Base-by-base conservation (phyloP, 2,329 filamentous ascomycete genomes). In the Ceratocystis variospora region DNA sequence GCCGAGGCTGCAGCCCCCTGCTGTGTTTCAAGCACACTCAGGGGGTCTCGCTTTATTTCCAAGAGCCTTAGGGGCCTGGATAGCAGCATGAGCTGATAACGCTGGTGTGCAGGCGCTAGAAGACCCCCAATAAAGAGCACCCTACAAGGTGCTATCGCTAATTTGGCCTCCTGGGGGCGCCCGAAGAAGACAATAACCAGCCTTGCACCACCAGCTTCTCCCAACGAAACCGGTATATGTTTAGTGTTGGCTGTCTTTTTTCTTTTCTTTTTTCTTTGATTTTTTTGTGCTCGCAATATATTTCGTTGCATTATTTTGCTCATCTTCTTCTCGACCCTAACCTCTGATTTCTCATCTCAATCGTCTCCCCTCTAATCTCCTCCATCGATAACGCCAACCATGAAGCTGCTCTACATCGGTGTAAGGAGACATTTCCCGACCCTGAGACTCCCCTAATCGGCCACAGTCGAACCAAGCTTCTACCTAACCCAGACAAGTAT, bases 341-440 rank as follows among this genome's bases (percentile, higher is more conserved):
- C 12, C 45, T 25, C 41, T 15, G 41, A 15, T 41, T 61, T 66
- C 50, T 17, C 50, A 10, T 61, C 37, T 33, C 53, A 7, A 65
- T 19, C 37, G 10, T 4, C 25, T 22, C 15, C 45, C 62, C 22
- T 15, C 55, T 37, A 15, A 25, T 63, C 45, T 48, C 48, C 25
- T 12, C 46, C 17, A 50, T 55, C 37, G 12, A 68, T 55, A 28
- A 41, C 61, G 19, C 22, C 63, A 77, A 86, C 72, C 74, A 93
- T 93, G 89, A 93, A 92, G 84, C 79, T 94, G 76, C 82, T 88
- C 76, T 94, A 94, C 77, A 90, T 95, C 74, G 90, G 89, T 72
- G 90, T 94, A 86, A 70, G 67, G 61, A 68, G 63, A 65, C 3
- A 41, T 4, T 41, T 41, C 37, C 12, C 37, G 37, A 45, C 19